A percentile compares a stretch with the other conserved stretches of the same genome.
Conservation (phyloP, 1,284 basidiomycete genomes). For the Limonomyces culmigenus region DNA sequence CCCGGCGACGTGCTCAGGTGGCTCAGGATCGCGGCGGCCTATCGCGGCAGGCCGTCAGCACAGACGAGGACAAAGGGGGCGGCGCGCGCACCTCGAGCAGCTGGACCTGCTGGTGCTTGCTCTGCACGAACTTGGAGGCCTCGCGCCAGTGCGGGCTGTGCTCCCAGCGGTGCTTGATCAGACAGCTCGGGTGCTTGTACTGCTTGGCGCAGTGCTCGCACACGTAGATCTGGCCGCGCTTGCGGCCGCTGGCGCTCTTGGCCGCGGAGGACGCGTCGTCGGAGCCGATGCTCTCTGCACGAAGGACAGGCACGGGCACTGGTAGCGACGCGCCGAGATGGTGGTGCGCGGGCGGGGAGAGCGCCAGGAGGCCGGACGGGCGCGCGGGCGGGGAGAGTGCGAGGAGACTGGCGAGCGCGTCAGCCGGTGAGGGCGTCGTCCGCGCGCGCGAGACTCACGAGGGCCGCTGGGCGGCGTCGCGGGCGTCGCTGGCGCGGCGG, state of each 20-base stretch:
- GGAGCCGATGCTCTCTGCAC: not conserved
- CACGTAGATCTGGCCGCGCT: conserved; percentile 72
- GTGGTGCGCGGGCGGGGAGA: conserved; percentile 26
- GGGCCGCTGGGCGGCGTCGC: conserved; percentile 53
- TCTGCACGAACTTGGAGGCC: conserved; percentile 83
- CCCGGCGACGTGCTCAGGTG: conserved; percentile 54
- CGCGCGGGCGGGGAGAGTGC: not conserved
- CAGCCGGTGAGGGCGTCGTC: no score
- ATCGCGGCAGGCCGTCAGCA: conserved; percentile 3
- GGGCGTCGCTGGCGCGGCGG: conserved; percentile 55
- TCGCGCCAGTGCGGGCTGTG: conserved; percentile 96
- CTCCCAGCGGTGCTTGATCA: conserved; percentile 97
- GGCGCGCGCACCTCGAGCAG: conserved; percentile 68
- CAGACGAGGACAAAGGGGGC: conserved; percentile 4
- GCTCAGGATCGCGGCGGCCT: conserved; percentile 90
- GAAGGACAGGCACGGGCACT: not conserved
- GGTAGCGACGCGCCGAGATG: conserved; percentile 18
- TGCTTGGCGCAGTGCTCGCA: conserved; percentile 92
- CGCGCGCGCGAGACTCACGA: conserved; percentile 36
- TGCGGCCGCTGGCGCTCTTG: no score
- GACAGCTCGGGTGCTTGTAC: conserved; percentile 86
- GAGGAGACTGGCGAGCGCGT: not conserved
- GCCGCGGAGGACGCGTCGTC: conserved; percentile 20
- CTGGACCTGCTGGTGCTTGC: conserved; percentile 97
- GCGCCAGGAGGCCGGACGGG: not conserved